These are phyloP conservation scores for Leucosporidium yakuticum DNA, from an alignment of 768 basidiomycete species.

Conservation along the genomic window DNA sequence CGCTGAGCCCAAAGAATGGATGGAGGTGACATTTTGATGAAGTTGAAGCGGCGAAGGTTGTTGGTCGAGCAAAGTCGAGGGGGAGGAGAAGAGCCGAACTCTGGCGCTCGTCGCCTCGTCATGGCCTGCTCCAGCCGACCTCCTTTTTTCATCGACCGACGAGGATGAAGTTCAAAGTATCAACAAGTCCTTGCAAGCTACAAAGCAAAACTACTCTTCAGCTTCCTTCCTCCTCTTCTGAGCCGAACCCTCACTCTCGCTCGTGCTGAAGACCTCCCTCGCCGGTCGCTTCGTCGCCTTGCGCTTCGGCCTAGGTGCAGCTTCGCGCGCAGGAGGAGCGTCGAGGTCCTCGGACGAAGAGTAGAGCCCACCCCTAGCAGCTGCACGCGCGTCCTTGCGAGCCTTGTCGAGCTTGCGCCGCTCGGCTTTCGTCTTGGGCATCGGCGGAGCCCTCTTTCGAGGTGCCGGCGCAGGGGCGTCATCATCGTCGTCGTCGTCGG, in stretches of 20 bases:
- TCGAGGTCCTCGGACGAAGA: conserved; percentile 20
- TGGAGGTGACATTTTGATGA: conserved; percentile 52
- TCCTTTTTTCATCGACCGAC: too few species aligned
- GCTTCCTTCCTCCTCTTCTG: conserved; percentile 11
- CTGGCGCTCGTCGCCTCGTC: too few species aligned
- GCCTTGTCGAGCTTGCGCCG: conserved; percentile 9
- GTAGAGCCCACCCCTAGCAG: conserved; percentile 15
- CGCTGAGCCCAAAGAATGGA: conserved; percentile 95
- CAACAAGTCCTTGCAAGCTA: too few species aligned
- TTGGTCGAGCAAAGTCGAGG: too few species aligned
- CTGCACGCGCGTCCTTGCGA: conserved; percentile 13
- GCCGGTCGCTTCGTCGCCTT: conserved; percentile 2
- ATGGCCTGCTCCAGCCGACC: too few species aligned
- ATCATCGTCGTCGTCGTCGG: neutral
- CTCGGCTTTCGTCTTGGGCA: conserved; percentile 9
- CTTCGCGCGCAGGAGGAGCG: neutral
- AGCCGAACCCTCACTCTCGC: neutral
- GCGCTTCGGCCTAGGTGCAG: neutral
- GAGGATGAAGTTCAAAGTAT: too few species aligned
- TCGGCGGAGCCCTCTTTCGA: neutral
- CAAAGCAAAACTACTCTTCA: neutral
- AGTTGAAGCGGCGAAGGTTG: too few species aligned
- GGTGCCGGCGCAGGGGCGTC: neutral
- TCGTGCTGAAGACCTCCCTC: conserved; percentile 1
- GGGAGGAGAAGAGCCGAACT: too few species aligned